Percentiles rank a stretch among this genome's conserved stretches.
These are phyloP conservation scores for Fusarium metavorans DNA, from an alignment of 2,329 filamentous ascomycete genomes.

Conservation along the genomic window DNA sequence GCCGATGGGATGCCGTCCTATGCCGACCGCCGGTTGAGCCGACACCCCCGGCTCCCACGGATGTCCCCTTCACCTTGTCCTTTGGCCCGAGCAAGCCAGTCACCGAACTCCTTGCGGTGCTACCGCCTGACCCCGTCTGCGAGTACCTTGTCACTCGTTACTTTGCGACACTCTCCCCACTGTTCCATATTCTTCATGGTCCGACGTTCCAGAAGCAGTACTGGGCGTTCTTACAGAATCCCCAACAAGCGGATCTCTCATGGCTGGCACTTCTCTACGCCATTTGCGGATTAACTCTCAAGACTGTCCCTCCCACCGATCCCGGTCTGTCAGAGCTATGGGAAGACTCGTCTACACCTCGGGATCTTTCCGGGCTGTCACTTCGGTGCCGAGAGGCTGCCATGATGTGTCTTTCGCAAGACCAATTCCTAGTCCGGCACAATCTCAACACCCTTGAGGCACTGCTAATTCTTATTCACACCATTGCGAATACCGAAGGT, in stretches of 20 bases:
- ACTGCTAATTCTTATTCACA: constrained; percentile 21
- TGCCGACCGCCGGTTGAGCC: background rate
- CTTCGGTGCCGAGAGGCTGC: constrained; percentile 13
- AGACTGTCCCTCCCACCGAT: constrained; percentile 17
- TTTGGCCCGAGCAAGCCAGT: constrained; percentile 11
- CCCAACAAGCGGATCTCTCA: constrained; percentile 5
- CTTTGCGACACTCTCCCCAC: constrained; percentile 18
- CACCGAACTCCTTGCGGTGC: constrained; percentile 9
- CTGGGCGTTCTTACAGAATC: constrained; percentile 8
- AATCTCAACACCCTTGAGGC: constrained; percentile 31
- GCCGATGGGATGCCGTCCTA: background rate
- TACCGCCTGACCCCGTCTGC: constrained; percentile 10
- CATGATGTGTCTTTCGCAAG: constrained; percentile 25
- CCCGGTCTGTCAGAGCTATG: constrained; percentile 13
- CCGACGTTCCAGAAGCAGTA: constrained; percentile 34
- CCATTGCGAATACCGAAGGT: constrained; percentile 21
- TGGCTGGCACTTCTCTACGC: constrained; percentile 34
- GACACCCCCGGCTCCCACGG: background rate
- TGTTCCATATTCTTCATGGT: constrained; percentile 34
- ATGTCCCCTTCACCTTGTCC: background rate
- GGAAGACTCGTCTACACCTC: background rate
- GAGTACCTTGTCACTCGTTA: constrained; percentile 27
- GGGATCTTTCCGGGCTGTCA: background rate
- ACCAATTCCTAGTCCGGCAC: constrained; percentile 28
- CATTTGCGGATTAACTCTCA: constrained; percentile 25